Conservation (phyloP, 306 rosid species). For the Quercus variabilis region DNA sequence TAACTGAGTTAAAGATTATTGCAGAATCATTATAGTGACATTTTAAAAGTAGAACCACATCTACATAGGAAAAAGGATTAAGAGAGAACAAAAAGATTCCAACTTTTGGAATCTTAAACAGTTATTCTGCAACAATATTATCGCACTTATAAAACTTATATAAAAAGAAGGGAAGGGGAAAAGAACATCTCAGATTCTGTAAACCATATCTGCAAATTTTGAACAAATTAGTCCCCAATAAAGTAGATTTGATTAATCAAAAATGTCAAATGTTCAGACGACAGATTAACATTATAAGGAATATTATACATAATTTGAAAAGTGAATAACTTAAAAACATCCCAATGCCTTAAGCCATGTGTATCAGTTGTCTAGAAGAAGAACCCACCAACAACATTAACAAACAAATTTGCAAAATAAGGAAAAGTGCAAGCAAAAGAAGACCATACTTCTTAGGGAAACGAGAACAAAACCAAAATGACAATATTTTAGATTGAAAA, state of each 20-base stretch:
- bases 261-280: constrained; percentile 6
- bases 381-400: background rate
- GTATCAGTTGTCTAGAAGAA: background rate
- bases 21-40: background rate
- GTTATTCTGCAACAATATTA: background rate
- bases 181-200: constrained; percentile 12
- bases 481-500: background rate
- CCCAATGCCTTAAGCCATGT: background rate
- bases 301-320: background rate
- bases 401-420: background rate
- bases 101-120: constrained; percentile 3
- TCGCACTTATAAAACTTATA: background rate
- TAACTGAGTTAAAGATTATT: background rate
- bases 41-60: no score
- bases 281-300: background rate
- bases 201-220: background rate
- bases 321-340: background rate
- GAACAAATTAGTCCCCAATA: background rate
- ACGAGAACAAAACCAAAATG: constrained; percentile 6
- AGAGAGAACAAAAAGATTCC: background rate
- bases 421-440: background rate
- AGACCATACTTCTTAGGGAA: background rate
- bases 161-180: constrained; percentile 1
- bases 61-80: background rate
- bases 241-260: background rate